Evolutionary conservation across 2,329 filamentous ascomycete genomes (phyloP).

Genomic region (Ambrosiella xylebori): DNA sequence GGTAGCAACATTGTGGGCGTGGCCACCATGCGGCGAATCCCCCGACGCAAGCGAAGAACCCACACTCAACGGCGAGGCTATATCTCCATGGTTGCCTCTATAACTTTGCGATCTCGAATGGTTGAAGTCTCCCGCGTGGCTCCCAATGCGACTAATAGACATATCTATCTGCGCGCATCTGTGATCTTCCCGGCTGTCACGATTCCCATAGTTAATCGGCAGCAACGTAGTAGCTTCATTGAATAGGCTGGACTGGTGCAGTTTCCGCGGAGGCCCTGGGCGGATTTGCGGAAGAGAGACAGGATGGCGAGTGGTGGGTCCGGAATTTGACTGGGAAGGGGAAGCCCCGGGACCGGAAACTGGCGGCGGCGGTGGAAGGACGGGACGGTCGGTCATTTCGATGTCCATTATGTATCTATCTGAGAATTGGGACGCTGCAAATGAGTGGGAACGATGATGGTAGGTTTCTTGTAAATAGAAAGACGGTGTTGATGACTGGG

Average conservation of each 20-base stretch:
- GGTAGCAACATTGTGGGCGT: conserved; percentile 7
- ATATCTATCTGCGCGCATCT: background rate
- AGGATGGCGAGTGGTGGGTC: background rate
- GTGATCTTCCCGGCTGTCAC: background rate
- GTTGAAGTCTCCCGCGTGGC: background rate
- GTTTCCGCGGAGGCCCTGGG: too few relatives aligned
- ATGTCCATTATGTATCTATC: background rate
- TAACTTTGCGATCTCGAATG: background rate
- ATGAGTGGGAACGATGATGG: background rate
- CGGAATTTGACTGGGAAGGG: background rate
- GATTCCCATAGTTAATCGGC: background rate
- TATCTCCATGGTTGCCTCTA: background rate
- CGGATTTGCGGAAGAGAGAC: background rate
- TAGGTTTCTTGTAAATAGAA: background rate
- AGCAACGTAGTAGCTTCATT: background rate
- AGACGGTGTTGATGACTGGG: background rate
- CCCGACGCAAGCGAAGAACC: conserved; percentile 3
- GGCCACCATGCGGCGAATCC: conserved; percentile 1
- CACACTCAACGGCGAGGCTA: conserved; percentile 5
- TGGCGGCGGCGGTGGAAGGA: background rate
- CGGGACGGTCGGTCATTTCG: background rate
- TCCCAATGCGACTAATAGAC: background rate
- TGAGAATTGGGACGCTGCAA: background rate
- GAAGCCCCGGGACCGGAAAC: background rate
- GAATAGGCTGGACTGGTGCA: background rate